These are phyloP conservation scores for Eutrema japonicum DNA, from an alignment of 345 rosid genomes.

Conservation along the genomic window DNA sequence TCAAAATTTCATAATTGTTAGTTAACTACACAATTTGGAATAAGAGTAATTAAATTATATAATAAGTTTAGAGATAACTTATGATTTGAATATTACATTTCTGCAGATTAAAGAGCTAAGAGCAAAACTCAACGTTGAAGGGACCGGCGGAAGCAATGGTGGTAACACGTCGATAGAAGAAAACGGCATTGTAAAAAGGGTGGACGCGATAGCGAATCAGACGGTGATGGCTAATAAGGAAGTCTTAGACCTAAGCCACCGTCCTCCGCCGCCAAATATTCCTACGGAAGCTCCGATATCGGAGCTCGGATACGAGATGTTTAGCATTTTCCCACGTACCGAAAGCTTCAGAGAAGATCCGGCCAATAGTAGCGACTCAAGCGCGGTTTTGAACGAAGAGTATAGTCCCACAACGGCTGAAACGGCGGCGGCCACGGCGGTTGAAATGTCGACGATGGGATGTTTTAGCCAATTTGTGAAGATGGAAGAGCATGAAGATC, in stretches of 20 bases:
- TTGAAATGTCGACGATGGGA: conserved; percentile 54
- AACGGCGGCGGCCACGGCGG: conserved; percentile 27
- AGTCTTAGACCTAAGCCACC: conserved; percentile 30
- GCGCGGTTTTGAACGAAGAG: conserved; percentile 87
- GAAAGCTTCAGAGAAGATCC: conserved; percentile 61
- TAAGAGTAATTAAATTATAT: background rate
- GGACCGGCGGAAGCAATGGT: background rate
- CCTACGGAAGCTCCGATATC: conserved; percentile 27
- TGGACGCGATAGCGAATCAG: conserved; percentile 11
- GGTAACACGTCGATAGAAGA: conserved; percentile 14
- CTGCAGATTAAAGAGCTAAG: conserved; percentile 39
- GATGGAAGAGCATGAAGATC: conserved; percentile 73
- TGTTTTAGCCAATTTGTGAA: conserved; percentile 66
- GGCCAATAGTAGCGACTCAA: conserved; percentile 74
- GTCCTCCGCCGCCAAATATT: conserved; percentile 20
- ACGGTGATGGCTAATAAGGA: conserved; percentile 11
- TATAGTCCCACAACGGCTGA: conserved; percentile 44
- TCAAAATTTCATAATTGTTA: background rate
- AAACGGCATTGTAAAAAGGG: background rate
- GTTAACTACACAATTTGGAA: background rate
- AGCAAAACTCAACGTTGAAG: conserved; percentile 35
- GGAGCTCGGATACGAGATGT: conserved; percentile 55
- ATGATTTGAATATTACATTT: background rate
- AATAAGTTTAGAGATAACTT: background rate
- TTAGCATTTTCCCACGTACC: conserved; percentile 49